These are phyloP conservation scores for Beta lomatogona DNA, from an alignment of 179 eudicot genomes.

Conservation along the genomic window DNA sequence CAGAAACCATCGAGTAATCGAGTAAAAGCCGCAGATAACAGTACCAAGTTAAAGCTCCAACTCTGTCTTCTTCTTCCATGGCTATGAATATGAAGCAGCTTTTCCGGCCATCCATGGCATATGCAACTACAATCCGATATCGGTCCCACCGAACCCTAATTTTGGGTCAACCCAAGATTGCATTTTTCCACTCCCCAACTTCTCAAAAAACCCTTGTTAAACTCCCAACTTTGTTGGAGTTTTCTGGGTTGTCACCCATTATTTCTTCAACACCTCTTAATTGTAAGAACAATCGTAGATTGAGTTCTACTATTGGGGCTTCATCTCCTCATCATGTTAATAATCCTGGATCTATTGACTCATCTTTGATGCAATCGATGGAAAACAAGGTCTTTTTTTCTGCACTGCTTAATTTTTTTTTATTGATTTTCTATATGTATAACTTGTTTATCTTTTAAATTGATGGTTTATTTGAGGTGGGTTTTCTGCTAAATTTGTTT, in stretches of 20 bases:
- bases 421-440: not conserved
- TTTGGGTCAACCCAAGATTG: constrained; percentile 10
- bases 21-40: not conserved
- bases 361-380: constrained; percentile 66
- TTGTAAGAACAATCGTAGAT: constrained; percentile 21
- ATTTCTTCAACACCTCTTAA: not conserved
- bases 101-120: constrained; percentile 16
- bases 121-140: constrained; percentile 10
- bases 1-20: not conserved
- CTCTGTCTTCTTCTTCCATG: constrained; percentile 17
- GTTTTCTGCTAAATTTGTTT: not conserved
- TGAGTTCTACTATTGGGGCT: constrained; percentile 32
- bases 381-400: constrained; percentile 45
- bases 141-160: not conserved
- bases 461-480: constrained; percentile 14
- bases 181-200: constrained; percentile 9
- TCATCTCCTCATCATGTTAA: constrained; percentile 36
- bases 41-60: not conserved
- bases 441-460: not conserved
- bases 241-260: constrained; percentile 6
- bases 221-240: not conserved
- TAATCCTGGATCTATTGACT: constrained; percentile 56
- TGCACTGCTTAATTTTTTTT: no score
- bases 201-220: constrained; percentile 5
- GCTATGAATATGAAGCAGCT: constrained; percentile 23